Base-by-base conservation (phyloP, 164 flowering plant genomes). In the Aristolochia fimbriata region DNA sequence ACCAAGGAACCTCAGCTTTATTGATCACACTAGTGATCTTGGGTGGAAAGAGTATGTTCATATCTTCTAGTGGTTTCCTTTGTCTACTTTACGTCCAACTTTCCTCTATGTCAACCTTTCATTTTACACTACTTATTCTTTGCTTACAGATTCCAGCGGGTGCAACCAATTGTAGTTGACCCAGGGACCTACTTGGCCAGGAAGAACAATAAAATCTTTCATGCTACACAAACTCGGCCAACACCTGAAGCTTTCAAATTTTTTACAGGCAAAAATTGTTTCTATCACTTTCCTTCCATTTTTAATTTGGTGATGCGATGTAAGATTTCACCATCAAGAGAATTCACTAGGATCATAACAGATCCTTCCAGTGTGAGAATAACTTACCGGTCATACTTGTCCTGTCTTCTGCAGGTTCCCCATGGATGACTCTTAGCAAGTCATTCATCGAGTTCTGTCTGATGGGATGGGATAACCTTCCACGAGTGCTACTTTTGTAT, bases 11-110 rank as follows among this genome's bases (percentile, higher is more conserved):
- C 78, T 85, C 67, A 94, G 84, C 75, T 94, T 94, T 76, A 80
- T 93, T 65, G 97, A 93, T 68, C 99, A 90, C 72, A 84, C 97
- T 59, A 78, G 92, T 69, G 96, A 90, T 66, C 92, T 93, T 62
- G 97, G 91, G 58, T 93, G 96, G 96, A 93, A 93, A 83, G 99
- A 94, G 99, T 94, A 87, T 23, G 97, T 70, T 66, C 66, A 66
- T 11, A 24, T 15, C 30, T n/a, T 8, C 53, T 51, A 15, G 10
- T 49, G 14, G 23, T 48, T 27, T 19, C n/a, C 21, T 6, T 4
- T 2, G 22, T 12, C 17, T 30, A 30, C 31, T 31, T 15, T 15
- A 17, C 41, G 6, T 30, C 16, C 3, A 17, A 5, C 5, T 53
- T 20, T 14, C 6, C 57, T 22, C 19, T 7, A 14, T 15, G 31